Percentiles rank a stretch among this genome's conserved stretches.
Evolutionary conservation across 257 asterid genomes (phyloP).

Genomic region (Plectranthus barbatus): DNA sequence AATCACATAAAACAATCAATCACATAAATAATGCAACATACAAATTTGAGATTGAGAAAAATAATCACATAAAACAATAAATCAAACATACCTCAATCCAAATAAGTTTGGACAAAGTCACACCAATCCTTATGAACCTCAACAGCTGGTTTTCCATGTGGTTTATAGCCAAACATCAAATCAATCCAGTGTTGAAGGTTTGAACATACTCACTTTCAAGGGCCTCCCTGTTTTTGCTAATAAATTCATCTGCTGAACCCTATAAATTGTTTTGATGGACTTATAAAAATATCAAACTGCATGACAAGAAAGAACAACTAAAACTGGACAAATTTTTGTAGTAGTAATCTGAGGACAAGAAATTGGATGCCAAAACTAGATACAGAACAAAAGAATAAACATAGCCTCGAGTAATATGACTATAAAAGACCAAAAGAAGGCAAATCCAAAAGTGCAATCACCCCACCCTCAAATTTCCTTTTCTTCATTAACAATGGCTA

Average conservation of each 20-base stretch:
- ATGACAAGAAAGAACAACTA: neutral
- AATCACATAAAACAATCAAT: no score
- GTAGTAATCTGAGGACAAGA: neutral
- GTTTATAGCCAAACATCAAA: slow-evolving; percentile 92
- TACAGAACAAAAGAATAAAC: no score
- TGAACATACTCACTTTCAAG: slow-evolving; percentile 99
- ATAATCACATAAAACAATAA: no score
- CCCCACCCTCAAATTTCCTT: slow-evolving; percentile 5
- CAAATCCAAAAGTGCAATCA: neutral
- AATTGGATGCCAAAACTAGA: slow-evolving; percentile 1
- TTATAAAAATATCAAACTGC: neutral
- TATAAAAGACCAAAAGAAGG: slow-evolving; percentile 1
- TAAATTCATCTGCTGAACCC: slow-evolving; percentile 94
- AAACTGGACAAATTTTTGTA: neutral
- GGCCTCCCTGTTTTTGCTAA: slow-evolving; percentile 88
- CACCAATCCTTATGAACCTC: no score
- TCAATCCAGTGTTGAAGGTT: slow-evolving; percentile 98
- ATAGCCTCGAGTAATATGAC: neutral
- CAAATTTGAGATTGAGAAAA: no score
- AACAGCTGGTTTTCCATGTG: slow-evolving; percentile 93
- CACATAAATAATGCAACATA: no score
- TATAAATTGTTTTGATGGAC: slow-evolving; percentile 23
- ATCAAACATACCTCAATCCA: no score
- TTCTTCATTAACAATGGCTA: neutral
- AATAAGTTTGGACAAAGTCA: no score